These are phyloP conservation scores for Barnettozyma hawaiiensis DNA, from an alignment of 1,139 yeast genomes.

Conservation along the genomic window DNA sequence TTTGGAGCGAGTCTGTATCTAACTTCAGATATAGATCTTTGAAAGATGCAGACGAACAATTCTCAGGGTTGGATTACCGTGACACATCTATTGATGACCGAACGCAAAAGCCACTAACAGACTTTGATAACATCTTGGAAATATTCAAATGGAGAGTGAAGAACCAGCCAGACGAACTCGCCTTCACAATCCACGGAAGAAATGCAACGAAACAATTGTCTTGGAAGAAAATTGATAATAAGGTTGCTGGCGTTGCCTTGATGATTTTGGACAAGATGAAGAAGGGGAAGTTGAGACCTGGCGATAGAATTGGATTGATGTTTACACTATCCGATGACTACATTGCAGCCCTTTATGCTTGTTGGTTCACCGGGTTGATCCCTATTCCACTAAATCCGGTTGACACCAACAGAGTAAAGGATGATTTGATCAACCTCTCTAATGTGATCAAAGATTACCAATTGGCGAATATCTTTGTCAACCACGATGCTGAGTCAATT, in stretches of 20 bases:
- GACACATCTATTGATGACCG: slow-evolving; percentile 71
- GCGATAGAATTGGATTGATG: slow-evolving; percentile 73
- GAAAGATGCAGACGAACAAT: slow-evolving; percentile 49
- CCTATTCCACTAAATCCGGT: slow-evolving; percentile 79
- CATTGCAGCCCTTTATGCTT: slow-evolving; percentile 78
- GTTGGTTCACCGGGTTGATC: slow-evolving; percentile 73
- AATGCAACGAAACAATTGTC: slow-evolving; percentile 45
- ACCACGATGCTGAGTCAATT: slow-evolving; percentile 67
- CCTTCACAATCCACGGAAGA: slow-evolving; percentile 62
- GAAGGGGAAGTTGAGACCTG: slow-evolving; percentile 53
- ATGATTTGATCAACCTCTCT: slow-evolving; percentile 67
- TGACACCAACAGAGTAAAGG: slow-evolving; percentile 62
- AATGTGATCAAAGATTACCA: slow-evolving; percentile 65
- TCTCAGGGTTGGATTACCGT: slow-evolving; percentile 73
- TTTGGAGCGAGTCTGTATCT: slow-evolving; percentile 76
- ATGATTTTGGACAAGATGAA: slow-evolving; percentile 45
- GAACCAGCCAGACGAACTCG: slow-evolving; percentile 73
- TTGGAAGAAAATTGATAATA: slow-evolving; percentile 80
- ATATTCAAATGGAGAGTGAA: slow-evolving; percentile 74
- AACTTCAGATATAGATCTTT: slow-evolving; percentile 50
- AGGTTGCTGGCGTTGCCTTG: slow-evolving; percentile 67
- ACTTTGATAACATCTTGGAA: slow-evolving; percentile 67
- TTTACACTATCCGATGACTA: slow-evolving; percentile 87
- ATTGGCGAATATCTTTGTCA: slow-evolving; percentile 68
- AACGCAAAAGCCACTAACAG: slow-evolving; percentile 66